Conservation (phyloP, 805 yeast genomes). For the Metschnikowia proteae region DNA sequence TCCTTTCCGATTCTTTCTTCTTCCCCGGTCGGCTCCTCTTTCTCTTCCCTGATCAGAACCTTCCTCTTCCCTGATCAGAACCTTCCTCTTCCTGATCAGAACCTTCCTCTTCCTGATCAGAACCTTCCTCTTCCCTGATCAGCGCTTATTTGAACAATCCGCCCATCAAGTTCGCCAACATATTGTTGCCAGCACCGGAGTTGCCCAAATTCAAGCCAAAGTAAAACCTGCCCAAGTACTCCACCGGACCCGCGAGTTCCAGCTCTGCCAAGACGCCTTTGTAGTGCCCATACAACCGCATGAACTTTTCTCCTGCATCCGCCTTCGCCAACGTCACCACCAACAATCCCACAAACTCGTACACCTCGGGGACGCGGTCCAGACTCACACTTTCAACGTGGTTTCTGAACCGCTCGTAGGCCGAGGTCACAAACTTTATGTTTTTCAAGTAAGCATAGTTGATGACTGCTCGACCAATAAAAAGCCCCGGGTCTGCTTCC, state of each 20-base stretch:
- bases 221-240: conserved; percentile 56
- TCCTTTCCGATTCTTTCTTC: too few species aligned
- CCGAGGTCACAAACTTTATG: conserved; percentile 50
- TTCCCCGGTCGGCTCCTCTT: too few species aligned
- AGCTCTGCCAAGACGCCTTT: conserved; percentile 28
- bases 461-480: conserved; percentile 57
- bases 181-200: conserved; percentile 36
- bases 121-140: background rate
- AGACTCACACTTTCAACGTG: conserved; percentile 19
- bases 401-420: conserved; percentile 23
- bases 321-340: conserved; percentile 53
- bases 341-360: conserved; percentile 70
- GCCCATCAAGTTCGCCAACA: conserved; percentile 64
- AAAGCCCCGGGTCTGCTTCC: conserved; percentile 27
- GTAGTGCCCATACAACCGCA: conserved; percentile 52
- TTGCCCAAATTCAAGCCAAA: conserved; percentile 50
- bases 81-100: background rate
- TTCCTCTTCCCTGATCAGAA: too few species aligned
- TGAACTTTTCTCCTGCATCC: conserved; percentile 47
- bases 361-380: conserved; percentile 26
- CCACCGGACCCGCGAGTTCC: conserved; percentile 45
- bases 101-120: too few species aligned
- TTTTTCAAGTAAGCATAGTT: conserved; percentile 72
- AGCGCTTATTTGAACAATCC: conserved; percentile 34
- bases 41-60: too few species aligned